phyloP scores from a whole-genome alignment of 2,329 filamentous ascomycete species.

The Fonsecaea multimorphosa region DNA sequence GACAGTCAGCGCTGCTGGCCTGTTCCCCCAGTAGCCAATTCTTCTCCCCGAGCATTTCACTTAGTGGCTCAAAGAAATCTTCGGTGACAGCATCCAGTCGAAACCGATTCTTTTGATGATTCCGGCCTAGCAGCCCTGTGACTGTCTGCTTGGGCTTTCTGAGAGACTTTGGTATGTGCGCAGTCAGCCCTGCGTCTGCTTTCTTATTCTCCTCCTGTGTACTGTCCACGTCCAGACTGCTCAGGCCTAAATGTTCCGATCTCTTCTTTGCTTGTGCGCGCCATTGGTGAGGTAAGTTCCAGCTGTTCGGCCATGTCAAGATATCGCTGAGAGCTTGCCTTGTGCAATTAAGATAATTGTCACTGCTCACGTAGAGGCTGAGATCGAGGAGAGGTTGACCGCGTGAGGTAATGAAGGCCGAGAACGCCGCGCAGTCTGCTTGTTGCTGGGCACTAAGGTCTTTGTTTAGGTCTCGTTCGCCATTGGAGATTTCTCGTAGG shows the following conservation, averaged over 20 bases:
- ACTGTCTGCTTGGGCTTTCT: slow-evolving; percentile 65
- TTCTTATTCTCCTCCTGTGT: slow-evolving; percentile 49
- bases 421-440: slow-evolving; percentile 55
- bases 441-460: slow-evolving; percentile 50
- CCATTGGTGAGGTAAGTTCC: slow-evolving; percentile 77
- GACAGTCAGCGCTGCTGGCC: slow-evolving; percentile 75
- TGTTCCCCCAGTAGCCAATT: slow-evolving; percentile 58
- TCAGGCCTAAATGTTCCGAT: slow-evolving; percentile 73
- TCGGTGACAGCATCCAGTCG: slow-evolving; percentile 74
- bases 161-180: slow-evolving; percentile 55
- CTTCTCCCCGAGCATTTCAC: slow-evolving; percentile 64
- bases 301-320: slow-evolving; percentile 85
- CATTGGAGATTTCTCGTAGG: slow-evolving; percentile 54
- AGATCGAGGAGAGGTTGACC: slow-evolving; percentile 82
- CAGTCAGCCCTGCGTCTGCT: slow-evolving; percentile 45
- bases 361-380: slow-evolving; percentile 85
- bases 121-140: slow-evolving; percentile 65
- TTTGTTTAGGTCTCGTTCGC: slow-evolving; percentile 57
- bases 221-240: slow-evolving; percentile 68
- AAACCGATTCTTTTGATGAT: slow-evolving; percentile 75
- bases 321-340: slow-evolving; percentile 80
- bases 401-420: slow-evolving; percentile 74
- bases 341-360: slow-evolving; percentile 81
- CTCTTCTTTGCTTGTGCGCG: slow-evolving; percentile 72
- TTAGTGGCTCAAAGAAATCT: slow-evolving; percentile 73